Evolutionary conservation across 2,329 filamentous ascomycete genomes (phyloP).

Genomic region (Neospermospora avenae): DNA sequence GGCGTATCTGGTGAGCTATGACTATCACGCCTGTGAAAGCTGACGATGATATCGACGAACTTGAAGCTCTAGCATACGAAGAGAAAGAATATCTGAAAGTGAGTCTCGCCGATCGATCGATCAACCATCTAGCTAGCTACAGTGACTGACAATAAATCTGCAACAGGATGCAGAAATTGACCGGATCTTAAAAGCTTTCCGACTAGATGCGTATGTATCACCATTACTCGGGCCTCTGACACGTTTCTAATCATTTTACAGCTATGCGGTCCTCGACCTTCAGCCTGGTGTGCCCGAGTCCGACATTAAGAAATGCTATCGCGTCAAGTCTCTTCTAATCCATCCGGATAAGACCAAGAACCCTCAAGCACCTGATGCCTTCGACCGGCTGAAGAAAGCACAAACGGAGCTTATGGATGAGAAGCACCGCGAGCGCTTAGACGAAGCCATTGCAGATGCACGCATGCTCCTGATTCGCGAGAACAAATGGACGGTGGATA

Average conservation of each 20-base stretch:
- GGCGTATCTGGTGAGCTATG: slow-evolving; percentile 33
- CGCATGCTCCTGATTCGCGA: slow-evolving; percentile 93
- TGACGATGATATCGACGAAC: slow-evolving; percentile 65
- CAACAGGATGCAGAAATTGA: slow-evolving; percentile 88
- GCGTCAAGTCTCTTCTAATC: slow-evolving; percentile 97
- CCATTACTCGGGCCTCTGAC: background rate
- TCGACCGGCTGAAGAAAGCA: slow-evolving; percentile 94
- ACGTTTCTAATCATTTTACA: slow-evolving; percentile 34
- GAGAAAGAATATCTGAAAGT: slow-evolving; percentile 91
- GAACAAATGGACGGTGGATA: slow-evolving; percentile 88
- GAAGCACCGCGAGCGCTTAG: slow-evolving; percentile 80
- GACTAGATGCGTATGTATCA: slow-evolving; percentile 61
- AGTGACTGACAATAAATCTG: slow-evolving; percentile 9
- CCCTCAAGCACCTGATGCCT: slow-evolving; percentile 85
- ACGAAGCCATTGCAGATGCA: slow-evolving; percentile 94
- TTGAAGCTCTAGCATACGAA: slow-evolving; percentile 79
- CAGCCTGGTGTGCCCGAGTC: slow-evolving; percentile 93
- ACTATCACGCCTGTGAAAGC: slow-evolving; percentile 30
- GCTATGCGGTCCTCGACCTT: slow-evolving; percentile 91
- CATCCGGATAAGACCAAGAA: slow-evolving; percentile 98
- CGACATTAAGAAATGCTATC: slow-evolving; percentile 92
- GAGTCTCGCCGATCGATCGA: slow-evolving; percentile 32
- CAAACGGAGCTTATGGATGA: slow-evolving; percentile 90
- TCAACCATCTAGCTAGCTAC: slow-evolving; percentile 1
- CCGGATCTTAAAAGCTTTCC: slow-evolving; percentile 87